Evolutionary conservation across 352 stramenopile species (phyloP), one percentile per base, ranked within the genome.

Genomic region (Aphanomyces euteiches): DNA sequence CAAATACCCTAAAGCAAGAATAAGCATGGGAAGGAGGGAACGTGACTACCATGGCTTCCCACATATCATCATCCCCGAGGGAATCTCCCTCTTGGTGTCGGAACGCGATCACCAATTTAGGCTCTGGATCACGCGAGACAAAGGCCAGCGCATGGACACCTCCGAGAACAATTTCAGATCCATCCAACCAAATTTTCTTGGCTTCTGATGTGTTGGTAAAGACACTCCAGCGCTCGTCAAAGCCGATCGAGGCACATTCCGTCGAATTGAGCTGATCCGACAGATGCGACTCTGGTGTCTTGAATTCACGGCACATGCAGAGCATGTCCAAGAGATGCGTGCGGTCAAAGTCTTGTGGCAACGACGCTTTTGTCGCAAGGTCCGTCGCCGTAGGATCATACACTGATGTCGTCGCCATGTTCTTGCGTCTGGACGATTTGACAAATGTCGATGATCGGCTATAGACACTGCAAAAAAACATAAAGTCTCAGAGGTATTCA

Each of bases 71-170:
- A 41, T 70, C 64, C 2, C 47, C 19, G 7, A 70, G 19, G 3
- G 15, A 17, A 5, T 70, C 64, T 37, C 64, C 64, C 48, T 70
- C 64, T 61, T 70, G 64, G 40, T 70, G 64, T 4, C 64, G 64
- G 48, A 70, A 70, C 19, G 64, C 64, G 15, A 70, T n/a, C 45
- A 70, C 64, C 15, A 58, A 43, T 10, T 5, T 15, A 47, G 53
- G 19, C 38, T 38, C 10, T 17, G 13, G 12, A 4, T 19, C 13
- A 17, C 21, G 59, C 13, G 54, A 61, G 5, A 17, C 19, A 47
- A 70, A 70, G 15, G 61, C 64, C 12, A 63, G 53, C 0, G 47
- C 45, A n/a, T 56, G 48, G 15, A 70, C 15, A 12, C 64, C 64
- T 36, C 64, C 48, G 6, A 70, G 19, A 0, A 70, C 28, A 36